These are phyloP conservation scores for Aurifilum marmelostoma DNA, from an alignment of 2,329 filamentous ascomycete genomes.

Conservation along the genomic window DNA sequence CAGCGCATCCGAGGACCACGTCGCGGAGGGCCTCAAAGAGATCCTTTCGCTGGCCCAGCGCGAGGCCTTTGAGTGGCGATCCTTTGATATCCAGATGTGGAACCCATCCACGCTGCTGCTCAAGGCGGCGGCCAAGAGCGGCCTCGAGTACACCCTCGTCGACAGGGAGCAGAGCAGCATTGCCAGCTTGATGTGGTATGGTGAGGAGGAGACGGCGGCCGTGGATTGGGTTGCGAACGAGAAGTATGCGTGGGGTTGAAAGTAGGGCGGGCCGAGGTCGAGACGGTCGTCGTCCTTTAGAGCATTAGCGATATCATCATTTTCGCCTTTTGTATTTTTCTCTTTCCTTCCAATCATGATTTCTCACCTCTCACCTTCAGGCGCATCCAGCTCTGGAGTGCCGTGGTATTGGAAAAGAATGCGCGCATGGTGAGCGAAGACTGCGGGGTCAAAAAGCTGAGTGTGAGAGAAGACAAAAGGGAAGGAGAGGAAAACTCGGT, in stretches of 20 bases:
- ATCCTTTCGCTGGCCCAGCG: slow-evolving; percentile 69
- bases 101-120: slow-evolving; percentile 67
- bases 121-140: slow-evolving; percentile 50
- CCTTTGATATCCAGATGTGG: slow-evolving; percentile 78
- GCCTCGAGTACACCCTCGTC: slow-evolving; percentile 54
- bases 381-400: background rate
- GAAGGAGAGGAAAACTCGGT: background rate
- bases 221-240: slow-evolving; percentile 77
- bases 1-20: slow-evolving; percentile 42
- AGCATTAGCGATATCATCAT: background rate
- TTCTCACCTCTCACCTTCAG: background rate
- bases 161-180: slow-evolving; percentile 69
- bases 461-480: background rate
- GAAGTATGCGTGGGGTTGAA: slow-evolving; percentile 76
- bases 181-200: slow-evolving; percentile 73
- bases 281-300: background rate
- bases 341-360: background rate
- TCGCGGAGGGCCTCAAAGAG: slow-evolving; percentile 59
- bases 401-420: background rate
- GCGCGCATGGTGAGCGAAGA: background rate
- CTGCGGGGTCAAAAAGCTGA: background rate
- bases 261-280: background rate
- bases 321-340: background rate
- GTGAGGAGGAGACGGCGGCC: slow-evolving; percentile 51
- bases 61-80: slow-evolving; percentile 73